phyloP scores from a whole-genome alignment of 2,329 filamentous ascomycete genomes.

The Microsporum canis region DNA sequence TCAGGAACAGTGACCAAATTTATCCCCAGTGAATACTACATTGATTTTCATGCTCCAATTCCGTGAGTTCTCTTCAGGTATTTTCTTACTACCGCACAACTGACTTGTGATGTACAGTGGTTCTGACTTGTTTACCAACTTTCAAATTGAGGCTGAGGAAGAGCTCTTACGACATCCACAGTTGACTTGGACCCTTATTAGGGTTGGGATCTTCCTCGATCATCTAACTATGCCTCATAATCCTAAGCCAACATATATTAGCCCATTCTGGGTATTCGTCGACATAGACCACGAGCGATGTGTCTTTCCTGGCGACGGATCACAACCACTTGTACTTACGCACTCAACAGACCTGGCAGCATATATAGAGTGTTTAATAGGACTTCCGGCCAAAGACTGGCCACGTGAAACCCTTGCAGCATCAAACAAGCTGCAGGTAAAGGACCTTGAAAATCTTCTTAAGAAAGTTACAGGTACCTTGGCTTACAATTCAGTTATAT shows the following conservation, averaged over 20 bases:
- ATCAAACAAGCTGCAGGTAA: conserved; percentile 2
- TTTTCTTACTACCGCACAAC: no score
- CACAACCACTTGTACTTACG: neutral
- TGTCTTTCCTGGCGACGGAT: neutral
- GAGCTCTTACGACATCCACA: neutral
- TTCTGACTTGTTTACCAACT: neutral
- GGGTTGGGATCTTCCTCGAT: neutral
- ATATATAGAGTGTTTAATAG: neutral
- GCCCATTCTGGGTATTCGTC: neutral
- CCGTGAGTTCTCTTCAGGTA: neutral
- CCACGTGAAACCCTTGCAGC: neutral
- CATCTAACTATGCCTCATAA: conserved; percentile 3
- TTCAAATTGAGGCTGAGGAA: conserved; percentile 2
- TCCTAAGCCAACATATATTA: neutral
- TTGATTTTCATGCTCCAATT: conserved; percentile 2
- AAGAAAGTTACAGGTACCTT: neutral
- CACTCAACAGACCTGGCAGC: neutral
- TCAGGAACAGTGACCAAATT: neutral
- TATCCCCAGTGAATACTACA: conserved; percentile 3
- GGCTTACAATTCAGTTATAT: neutral
- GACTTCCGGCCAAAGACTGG: neutral
- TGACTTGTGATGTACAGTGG: neutral
- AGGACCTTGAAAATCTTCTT: neutral
- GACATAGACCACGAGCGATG: conserved; percentile 1
- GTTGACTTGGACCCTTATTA: conserved; percentile 2